Evolutionary conservation across 2,329 filamentous ascomycete species (phyloP).

Genomic region (Decorospora gaudefroyi): DNA sequence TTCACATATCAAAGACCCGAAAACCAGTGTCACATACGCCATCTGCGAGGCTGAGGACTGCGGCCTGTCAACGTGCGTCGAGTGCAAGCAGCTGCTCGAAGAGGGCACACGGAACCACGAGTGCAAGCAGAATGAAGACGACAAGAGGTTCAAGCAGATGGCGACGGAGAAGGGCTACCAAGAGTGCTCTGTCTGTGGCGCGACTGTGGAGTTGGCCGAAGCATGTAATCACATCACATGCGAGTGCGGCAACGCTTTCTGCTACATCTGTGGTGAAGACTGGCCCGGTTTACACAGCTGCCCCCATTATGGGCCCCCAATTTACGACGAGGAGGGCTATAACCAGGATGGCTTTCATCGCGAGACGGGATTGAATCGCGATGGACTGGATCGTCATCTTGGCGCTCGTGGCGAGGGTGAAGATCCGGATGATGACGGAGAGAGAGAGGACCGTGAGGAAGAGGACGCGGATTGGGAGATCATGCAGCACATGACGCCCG

Average conservation of each 20-base stretch:
- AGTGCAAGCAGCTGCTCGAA: slow-evolving; percentile 28
- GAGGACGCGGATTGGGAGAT: slow-evolving; percentile 17
- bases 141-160: slow-evolving; percentile 30
- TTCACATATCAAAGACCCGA: slow-evolving; percentile 21
- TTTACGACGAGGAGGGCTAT: slow-evolving; percentile 40
- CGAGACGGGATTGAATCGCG: slow-evolving; percentile 32
- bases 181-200: slow-evolving; percentile 33
- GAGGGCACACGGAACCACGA: slow-evolving; percentile 17
- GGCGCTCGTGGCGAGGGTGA: slow-evolving; percentile 12
- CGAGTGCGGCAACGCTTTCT: slow-evolving; percentile 38
- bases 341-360: slow-evolving; percentile 41
- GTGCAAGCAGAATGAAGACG: slow-evolving; percentile 30
- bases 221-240: slow-evolving; percentile 46
- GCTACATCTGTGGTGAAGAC: slow-evolving; percentile 40
- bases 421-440: slow-evolving; percentile 13
- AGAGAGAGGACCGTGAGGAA: slow-evolving; percentile 9
- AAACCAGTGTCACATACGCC: slow-evolving; percentile 23
- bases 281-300: slow-evolving; percentile 41
- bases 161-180: slow-evolving; percentile 36
- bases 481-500: slow-evolving; percentile 22
- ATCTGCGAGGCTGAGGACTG: slow-evolving; percentile 30
- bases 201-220: slow-evolving; percentile 36
- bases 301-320: slow-evolving; percentile 37
- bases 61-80: slow-evolving; percentile 28
- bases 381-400: slow-evolving; percentile 24